Percentiles rank a stretch among this genome's conserved stretches.
Evolutionary conservation across 148 eudicot genomes (phyloP).

Genomic region (Rhododendron henanense): DNA sequence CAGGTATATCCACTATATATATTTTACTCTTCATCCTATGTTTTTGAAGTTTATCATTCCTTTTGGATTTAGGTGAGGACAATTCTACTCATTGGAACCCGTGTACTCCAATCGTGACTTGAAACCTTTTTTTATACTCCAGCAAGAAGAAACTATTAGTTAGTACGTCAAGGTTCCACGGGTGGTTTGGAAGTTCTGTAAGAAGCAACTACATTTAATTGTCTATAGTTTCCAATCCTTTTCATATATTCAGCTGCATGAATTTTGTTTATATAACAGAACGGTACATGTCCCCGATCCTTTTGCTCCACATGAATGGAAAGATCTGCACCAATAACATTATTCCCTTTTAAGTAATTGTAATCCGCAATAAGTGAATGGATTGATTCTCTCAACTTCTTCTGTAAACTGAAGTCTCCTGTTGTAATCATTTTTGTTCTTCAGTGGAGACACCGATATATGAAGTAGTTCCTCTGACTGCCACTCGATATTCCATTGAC

Average conservation of each 20-base stretch:
- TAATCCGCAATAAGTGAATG: neutral
- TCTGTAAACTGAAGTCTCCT: neutral
- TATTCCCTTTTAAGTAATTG: neutral
- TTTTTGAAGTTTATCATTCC: neutral
- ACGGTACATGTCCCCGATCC: neutral
- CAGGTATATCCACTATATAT: conserved; percentile 38
- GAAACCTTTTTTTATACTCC: neutral
- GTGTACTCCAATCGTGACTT: neutral
- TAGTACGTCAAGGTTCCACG: neutral
- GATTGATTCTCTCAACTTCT: neutral
- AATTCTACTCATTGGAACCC: neutral
- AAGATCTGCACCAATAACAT: neutral
- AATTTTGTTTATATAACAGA: neutral
- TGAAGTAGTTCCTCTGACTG: conserved; percentile 86
- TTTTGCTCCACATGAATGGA: neutral
- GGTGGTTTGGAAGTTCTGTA: neutral
- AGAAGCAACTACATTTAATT: neutral
- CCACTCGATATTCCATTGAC: conserved; percentile 82
- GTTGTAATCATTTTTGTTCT: neutral
- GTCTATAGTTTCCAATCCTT: neutral
- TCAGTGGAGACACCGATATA: conserved; percentile 25
- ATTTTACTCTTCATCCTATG: neutral
- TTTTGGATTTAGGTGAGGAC: neutral
- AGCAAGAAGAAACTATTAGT: neutral
- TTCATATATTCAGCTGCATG: neutral